phyloP scores from a whole-genome alignment of 208 protist genomes.

The Wallacemonas collosoma region DNA sequence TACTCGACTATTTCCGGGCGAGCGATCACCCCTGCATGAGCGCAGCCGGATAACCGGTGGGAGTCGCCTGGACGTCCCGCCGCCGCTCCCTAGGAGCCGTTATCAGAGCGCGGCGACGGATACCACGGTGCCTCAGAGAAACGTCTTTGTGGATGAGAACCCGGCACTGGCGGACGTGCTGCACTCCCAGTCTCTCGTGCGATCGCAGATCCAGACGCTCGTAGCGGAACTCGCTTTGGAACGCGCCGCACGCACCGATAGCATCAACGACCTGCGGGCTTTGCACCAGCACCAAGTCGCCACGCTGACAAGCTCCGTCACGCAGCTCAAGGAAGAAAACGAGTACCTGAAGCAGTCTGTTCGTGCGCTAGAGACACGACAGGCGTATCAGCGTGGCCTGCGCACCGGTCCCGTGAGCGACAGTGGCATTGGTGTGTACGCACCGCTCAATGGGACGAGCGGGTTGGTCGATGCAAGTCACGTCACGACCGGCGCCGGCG shows the following conservation, averaged over 20 bases:
- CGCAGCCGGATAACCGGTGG: not conserved
- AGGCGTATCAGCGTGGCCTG: constrained; percentile 22
- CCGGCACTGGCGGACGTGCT: not conserved
- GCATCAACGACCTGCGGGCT: constrained; percentile 50
- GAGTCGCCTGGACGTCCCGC: constrained; percentile 30
- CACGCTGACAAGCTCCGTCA: constrained; percentile 51
- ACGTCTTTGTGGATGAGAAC: not conserved
- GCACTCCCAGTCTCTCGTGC: constrained; percentile 22
- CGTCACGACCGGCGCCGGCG: not conserved
- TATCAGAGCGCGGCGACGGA: constrained; percentile 18
- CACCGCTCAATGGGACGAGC: not conserved
- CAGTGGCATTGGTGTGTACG: not conserved
- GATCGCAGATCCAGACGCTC: constrained; percentile 57
- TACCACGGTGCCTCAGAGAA: not conserved
- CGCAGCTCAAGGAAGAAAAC: constrained; percentile 70
- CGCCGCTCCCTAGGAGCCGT: constrained; percentile 34
- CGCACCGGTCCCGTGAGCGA: not conserved
- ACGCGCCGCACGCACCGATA: constrained; percentile 58
- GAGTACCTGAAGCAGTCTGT: constrained; percentile 52
- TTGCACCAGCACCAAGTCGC: constrained; percentile 43
- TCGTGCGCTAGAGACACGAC: constrained; percentile 46
- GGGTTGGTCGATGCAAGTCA: not conserved
- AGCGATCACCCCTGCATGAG: constrained; percentile 2
- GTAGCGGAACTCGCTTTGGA: constrained; percentile 74
- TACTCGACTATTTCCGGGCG: constrained; percentile 9